Evolutionary conservation across 352 stramenopile species (phyloP), one percentile per base, ranked within the genome.

Genomic region (Globisporangium canariense): DNA sequence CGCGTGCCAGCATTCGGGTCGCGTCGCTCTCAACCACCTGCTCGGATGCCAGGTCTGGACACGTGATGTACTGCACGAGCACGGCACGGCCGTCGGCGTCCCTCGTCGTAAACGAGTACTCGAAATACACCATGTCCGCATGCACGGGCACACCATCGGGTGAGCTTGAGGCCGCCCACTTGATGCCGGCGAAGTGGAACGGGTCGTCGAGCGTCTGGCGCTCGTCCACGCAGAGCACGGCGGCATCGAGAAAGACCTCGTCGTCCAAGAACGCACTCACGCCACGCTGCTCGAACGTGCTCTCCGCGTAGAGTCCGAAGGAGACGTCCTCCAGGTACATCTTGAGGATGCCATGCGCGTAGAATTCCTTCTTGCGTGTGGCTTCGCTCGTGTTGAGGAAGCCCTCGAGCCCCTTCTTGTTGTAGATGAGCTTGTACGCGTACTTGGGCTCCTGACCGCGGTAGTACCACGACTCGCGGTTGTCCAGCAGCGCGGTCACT

Each of bases 161-260:
- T 10, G 50, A 59, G 16, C 22, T 14, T 11, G 6, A 20, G 11
- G 49, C 50, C 2, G 41, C 16, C 78, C 78, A 90, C 64, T 86
- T 86, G 57, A 87, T 72, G 5, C 81, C 81, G 2, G 75, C 74
- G 60, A 87, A 88, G 13, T 74, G 75, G 66, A 90, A 87, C 58
- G 75, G 67, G 38, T 77, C 73, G 0, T 75, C 69, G 28, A 68
- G 55, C n/a, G 74, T 63, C 51, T 71, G 50, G 0, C 47, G 55
- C 68, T 88, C 81, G n/a, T 68, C 53, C 5, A 80, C 62, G 20
- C 74, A 59, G 7, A 90, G 65, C 38, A 88, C 75, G 0, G 77
- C 75, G 43, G 73, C 78, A 58, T 81, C 77, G n/a, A 78, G 38
- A 13, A 79, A 71, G 1, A 53, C 62, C 28, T 63, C 60, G 1